Conservation (phyloP, 2,329 filamentous ascomycete species). For the Aspergillus arachidicola region DNA sequence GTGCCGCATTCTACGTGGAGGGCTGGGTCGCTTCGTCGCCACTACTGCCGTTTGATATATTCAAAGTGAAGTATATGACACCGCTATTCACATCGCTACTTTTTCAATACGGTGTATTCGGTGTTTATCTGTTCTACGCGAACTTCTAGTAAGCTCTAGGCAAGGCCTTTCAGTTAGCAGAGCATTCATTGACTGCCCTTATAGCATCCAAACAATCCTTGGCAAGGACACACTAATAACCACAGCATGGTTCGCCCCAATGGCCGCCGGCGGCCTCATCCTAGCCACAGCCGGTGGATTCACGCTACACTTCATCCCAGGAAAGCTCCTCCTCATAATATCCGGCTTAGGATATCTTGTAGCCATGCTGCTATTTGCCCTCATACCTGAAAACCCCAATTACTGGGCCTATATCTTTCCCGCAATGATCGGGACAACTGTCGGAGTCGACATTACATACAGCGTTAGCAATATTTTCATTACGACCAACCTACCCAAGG, state of each 20-base stretch:
- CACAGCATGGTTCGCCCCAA: not conserved
- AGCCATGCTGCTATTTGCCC: conserved; percentile 9
- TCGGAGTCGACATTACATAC: conserved; percentile 11
- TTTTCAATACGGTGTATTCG: conserved; percentile 13
- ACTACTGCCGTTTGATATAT: conserved; percentile 10
- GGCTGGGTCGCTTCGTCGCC: conserved; percentile 4
- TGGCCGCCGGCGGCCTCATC: not conserved
- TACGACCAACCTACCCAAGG: conserved; percentile 8
- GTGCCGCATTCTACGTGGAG: conserved; percentile 10
- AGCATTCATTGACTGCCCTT: no score
- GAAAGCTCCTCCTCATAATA: not conserved
- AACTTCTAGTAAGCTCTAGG: conserved; percentile 17
- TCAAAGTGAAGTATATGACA: conserved; percentile 15
- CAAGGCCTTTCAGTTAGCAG: no score
- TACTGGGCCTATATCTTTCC: conserved; percentile 15
- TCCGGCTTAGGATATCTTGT: conserved; percentile 5
- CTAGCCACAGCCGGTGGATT: not conserved
- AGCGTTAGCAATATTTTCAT: conserved; percentile 17
- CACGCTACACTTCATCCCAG: not conserved
- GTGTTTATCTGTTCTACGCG: conserved; percentile 14
- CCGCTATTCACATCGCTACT: conserved; percentile 9
- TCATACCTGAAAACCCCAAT: conserved; percentile 12
- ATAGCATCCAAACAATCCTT: not conserved
- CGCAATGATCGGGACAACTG: conserved; percentile 9
- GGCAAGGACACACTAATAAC: not conserved